These are phyloP conservation scores for Pyrenochaeta sp. DNA, from an alignment of 2,329 filamentous ascomycete genomes.

Conservation along the genomic window DNA sequence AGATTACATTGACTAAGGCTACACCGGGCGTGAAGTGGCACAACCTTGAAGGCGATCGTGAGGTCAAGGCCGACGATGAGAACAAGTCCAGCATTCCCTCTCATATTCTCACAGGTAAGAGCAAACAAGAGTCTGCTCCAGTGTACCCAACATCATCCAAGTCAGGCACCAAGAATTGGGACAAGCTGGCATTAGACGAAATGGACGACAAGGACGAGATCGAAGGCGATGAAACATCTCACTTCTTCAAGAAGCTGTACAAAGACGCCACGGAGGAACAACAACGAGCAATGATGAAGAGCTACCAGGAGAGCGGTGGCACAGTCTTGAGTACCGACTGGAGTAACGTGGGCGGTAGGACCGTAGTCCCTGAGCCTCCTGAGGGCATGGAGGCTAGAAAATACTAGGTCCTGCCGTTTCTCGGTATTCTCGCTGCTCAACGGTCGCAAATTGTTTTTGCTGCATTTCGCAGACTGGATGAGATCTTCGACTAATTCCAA, in stretches of 20 bases:
- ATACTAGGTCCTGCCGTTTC: slow-evolving; percentile 48
- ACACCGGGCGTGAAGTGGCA: slow-evolving; percentile 73
- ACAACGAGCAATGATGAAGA: slow-evolving; percentile 96
- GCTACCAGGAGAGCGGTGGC: slow-evolving; percentile 91
- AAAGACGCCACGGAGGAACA: slow-evolving; percentile 79
- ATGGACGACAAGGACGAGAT: slow-evolving; percentile 63
- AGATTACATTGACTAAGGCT: slow-evolving; percentile 76
- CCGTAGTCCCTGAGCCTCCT: slow-evolving; percentile 76
- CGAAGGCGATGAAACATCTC: slow-evolving; percentile 71
- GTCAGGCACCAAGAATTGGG: slow-evolving; percentile 89
- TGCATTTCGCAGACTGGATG: neutral
- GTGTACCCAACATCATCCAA: slow-evolving; percentile 88
- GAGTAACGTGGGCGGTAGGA: slow-evolving; percentile 77
- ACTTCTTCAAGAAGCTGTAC: slow-evolving; percentile 92
- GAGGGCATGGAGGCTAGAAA: slow-evolving; percentile 81
- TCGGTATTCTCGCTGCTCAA: neutral
- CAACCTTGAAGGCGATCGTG: slow-evolving; percentile 58
- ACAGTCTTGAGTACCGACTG: slow-evolving; percentile 93
- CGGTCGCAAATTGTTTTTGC: neutral
- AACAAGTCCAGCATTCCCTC: slow-evolving; percentile 22
- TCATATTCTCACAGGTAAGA: slow-evolving; percentile 28
- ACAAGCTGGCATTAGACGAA: slow-evolving; percentile 71
- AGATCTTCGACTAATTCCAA: neutral
- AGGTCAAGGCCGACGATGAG: slow-evolving; percentile 15
- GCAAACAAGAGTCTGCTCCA: slow-evolving; percentile 54